A percentile compares a stretch with the other conserved stretches of the same genome.
phyloP scores from a whole-genome alignment of 2,329 filamentous ascomycete genomes.

The Periglandula ipomoeae region DNA sequence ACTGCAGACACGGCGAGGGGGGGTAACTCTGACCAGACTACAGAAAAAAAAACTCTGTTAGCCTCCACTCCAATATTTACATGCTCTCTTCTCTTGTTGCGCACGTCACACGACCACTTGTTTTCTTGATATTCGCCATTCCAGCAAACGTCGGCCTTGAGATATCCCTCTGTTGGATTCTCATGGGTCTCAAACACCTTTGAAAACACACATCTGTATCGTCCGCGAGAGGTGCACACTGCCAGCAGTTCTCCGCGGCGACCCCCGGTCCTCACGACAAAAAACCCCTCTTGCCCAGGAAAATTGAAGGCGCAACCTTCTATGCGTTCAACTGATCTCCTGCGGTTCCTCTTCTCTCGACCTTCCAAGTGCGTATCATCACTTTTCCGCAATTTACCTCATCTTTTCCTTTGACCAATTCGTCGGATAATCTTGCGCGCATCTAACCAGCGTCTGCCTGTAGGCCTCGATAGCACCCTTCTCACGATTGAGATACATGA shows the following conservation, averaged over 20 bases:
- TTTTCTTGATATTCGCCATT: not conserved
- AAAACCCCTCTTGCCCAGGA: not conserved
- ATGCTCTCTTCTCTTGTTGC: not conserved
- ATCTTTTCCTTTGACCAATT: not conserved
- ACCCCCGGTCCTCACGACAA: not conserved
- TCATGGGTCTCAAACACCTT: not conserved
- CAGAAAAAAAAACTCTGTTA: conserved; percentile 1
- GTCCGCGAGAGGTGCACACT: not conserved
- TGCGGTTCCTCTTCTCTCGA: conserved; percentile 81
- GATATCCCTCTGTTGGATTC: not conserved
- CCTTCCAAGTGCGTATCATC: conserved; percentile 68
- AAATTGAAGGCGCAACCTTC: conserved; percentile 30
- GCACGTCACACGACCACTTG: conserved; percentile 1
- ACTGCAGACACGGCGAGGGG: too few relatives aligned
- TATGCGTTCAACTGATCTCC: conserved; percentile 87
- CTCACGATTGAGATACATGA: conserved; percentile 3
- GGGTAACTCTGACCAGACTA: not conserved
- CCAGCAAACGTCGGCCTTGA: not conserved
- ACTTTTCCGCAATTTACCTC: conserved; percentile 5
- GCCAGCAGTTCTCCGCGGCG: conserved; percentile 3
- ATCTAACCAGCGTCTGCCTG: not conserved
- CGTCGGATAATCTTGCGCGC: not conserved
- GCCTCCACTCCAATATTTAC: not conserved
- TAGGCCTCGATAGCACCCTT: conserved; percentile 54
- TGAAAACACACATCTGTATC: not conserved